Evolutionary conservation across 805 yeast genomes (phyloP).

Genomic region (Saccharomycopsis fermentans): DNA sequence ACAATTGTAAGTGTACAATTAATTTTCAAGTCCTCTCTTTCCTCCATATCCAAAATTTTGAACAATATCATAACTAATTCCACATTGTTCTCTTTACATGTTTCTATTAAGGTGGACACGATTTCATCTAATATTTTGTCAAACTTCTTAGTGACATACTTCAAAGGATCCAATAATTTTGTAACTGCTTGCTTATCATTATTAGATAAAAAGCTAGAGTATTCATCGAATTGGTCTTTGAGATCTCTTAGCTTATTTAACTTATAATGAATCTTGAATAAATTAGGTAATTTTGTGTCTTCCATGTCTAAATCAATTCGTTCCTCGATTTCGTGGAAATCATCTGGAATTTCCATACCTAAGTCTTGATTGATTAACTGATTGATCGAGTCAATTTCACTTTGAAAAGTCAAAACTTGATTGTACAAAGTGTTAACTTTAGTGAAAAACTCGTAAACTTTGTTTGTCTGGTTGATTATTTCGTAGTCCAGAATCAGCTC

Average conservation of each 20-base stretch:
- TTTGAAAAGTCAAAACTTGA: constrained; percentile 48
- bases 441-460: constrained; percentile 59
- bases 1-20: constrained; percentile 25
- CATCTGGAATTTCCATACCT: constrained; percentile 9
- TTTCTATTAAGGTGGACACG: constrained; percentile 62
- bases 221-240: constrained; percentile 57
- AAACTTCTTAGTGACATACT: constrained; percentile 42
- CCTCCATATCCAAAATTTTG: constrained; percentile 73
- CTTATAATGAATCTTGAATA: constrained; percentile 59
- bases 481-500: constrained; percentile 57
- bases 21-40: constrained; percentile 60
- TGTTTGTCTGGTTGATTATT: constrained; percentile 55
- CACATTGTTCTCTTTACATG: constrained; percentile 56
- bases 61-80: constrained; percentile 62
- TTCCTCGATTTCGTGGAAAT: constrained; percentile 24
- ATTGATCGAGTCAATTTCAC: constrained; percentile 41
- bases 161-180: constrained; percentile 43
- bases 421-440: constrained; percentile 57
- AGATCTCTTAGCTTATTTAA: constrained; percentile 68
- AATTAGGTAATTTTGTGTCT: constrained; percentile 40
- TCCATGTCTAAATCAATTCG: constrained; percentile 25
- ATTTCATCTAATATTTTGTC: constrained; percentile 54
- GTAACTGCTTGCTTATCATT: constrained; percentile 62
- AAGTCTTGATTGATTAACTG: constrained; percentile 39
- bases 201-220: constrained; percentile 38